Evolutionary conservation across 306 rosid genomes (phyloP).

Genomic region (Ceratonia siliqua): DNA sequence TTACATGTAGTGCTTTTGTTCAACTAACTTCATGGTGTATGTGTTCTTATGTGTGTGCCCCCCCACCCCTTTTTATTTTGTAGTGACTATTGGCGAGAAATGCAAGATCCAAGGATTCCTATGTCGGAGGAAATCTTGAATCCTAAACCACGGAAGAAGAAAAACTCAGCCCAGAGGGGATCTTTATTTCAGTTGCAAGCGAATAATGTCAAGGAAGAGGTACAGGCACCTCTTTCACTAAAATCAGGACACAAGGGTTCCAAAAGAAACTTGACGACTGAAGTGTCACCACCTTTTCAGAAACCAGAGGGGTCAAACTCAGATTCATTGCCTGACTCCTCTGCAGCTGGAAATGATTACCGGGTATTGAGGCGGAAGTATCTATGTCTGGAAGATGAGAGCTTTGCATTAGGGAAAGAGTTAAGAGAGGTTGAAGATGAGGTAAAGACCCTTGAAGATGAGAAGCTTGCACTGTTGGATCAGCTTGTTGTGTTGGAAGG

Average conservation of each 20-base stretch:
- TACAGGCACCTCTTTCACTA: conserved; percentile 38
- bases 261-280: conserved; percentile 57
- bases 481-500: conserved; percentile 91
- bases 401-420: conserved; percentile 68
- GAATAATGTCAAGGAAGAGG: conserved; percentile 46
- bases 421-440: conserved; percentile 69
- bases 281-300: conserved; percentile 56
- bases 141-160: conserved; percentile 63
- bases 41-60: background rate
- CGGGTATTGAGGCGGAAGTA: conserved; percentile 76
- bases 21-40: background rate
- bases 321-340: conserved; percentile 78
- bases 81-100: conserved; percentile 36
- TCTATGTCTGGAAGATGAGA: conserved; percentile 78
- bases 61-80: background rate
- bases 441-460: conserved; percentile 79
- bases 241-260: conserved; percentile 61
- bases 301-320: conserved; percentile 81
- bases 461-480: conserved; percentile 80
- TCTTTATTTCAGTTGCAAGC: conserved; percentile 50
- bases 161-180: conserved; percentile 46
- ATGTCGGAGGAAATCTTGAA: conserved; percentile 54
- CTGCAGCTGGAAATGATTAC: conserved; percentile 72
- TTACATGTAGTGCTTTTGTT: background rate
- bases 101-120: conserved; percentile 66